Evolutionary conservation across 352 stramenopile genomes (phyloP).

Genomic region (Phytophthora pluvialis): DNA sequence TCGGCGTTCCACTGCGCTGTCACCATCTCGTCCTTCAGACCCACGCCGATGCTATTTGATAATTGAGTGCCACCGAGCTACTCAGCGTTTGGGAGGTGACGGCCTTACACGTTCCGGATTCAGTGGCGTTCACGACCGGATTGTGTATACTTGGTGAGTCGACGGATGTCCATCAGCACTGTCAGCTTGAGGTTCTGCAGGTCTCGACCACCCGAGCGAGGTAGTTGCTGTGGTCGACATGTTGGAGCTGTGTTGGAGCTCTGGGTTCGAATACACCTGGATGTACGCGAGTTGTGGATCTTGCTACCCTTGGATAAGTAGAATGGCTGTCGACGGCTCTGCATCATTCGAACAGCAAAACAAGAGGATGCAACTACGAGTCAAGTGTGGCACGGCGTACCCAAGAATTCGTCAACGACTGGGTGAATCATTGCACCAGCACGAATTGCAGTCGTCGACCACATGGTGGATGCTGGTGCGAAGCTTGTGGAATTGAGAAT

Average conservation of each 20-base stretch:
- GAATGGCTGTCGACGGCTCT: conserved; percentile 72
- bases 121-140: conserved; percentile 49
- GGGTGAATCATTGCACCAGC: background rate
- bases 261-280: conserved; percentile 66
- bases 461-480: background rate
- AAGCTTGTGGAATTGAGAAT: no score
- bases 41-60: conserved; percentile 75
- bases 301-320: conserved; percentile 63
- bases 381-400: conserved; percentile 12
- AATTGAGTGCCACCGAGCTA: conserved; percentile 58
- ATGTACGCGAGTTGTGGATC: conserved; percentile 64
- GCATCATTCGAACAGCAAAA: background rate
- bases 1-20: conserved; percentile 44
- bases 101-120: conserved; percentile 54
- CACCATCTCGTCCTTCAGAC: conserved; percentile 70
- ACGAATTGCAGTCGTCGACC: background rate
- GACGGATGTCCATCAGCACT: conserved; percentile 69
- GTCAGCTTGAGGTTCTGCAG: conserved; percentile 57
- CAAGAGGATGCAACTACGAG: background rate
- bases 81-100: conserved; percentile 48
- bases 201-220: conserved; percentile 61
- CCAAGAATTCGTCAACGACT: conserved; percentile 10
- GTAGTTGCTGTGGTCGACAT: conserved; percentile 64
- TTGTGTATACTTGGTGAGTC: conserved; percentile 70
- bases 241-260: conserved; percentile 47